Percentiles rank a stretch among this genome's conserved stretches.
Conservation (phyloP, 345 rosid genomes). For the Salix dunnii region DNA sequence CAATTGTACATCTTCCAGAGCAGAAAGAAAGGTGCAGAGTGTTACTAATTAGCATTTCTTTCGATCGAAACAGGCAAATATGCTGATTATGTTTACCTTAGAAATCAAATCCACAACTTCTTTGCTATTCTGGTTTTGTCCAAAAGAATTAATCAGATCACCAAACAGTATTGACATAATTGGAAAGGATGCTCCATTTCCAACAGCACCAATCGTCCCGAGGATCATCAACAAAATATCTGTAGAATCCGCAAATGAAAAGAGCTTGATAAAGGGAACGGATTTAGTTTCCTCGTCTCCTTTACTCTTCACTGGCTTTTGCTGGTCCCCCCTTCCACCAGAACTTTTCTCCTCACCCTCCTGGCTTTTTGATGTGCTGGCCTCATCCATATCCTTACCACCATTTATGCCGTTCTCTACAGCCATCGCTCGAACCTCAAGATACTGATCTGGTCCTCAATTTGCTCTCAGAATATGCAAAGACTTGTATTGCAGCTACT, state of each 20-base stretch:
- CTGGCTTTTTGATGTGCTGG: constrained; percentile 42
- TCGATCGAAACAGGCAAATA: background rate
- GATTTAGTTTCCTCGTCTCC: constrained; percentile 47
- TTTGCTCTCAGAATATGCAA: background rate
- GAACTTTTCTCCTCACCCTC: constrained; percentile 28
- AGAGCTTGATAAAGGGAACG: constrained; percentile 71
- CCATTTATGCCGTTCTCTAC: constrained; percentile 21
- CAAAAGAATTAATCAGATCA: constrained; percentile 56
- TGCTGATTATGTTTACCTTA: constrained; percentile 38
- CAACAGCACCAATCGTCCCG: constrained; percentile 67
- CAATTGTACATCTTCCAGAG: background rate
- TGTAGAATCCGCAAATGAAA: constrained; percentile 63
- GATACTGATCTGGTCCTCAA: background rate
- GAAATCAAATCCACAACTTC: constrained; percentile 44
- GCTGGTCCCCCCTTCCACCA: constrained; percentile 11
- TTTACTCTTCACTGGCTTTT: constrained; percentile 29
- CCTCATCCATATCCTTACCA: constrained; percentile 24
- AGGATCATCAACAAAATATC: constrained; percentile 60
- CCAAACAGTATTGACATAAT: constrained; percentile 78
- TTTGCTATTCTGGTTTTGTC: constrained; percentile 46
- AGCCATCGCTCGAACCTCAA: constrained; percentile 26
- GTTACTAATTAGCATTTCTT: background rate
- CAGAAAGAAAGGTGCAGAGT: background rate
- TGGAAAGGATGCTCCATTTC: constrained; percentile 67
- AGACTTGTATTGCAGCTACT: background rate